Base-by-base conservation (phyloP, 2,329 filamentous ascomycete species). In the Cordyceps fumosorosea region DNA sequence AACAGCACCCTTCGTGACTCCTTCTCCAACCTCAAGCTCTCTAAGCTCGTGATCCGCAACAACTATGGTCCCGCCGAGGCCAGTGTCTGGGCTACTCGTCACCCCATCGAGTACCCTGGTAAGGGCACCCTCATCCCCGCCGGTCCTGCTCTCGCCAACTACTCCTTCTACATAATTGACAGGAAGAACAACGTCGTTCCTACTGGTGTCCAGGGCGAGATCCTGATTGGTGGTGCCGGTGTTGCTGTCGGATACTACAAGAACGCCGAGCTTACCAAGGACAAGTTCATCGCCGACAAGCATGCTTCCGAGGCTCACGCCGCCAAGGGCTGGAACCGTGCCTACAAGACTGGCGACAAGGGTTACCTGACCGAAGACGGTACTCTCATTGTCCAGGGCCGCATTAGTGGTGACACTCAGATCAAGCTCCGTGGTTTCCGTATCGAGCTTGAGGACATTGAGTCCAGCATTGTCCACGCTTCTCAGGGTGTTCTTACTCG, bases 381-480 rank as follows among this genome's bases (percentile, higher is more conserved):
- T 1, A 63, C 66, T 0, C 65, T 81, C 0, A 57, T 71, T 1
- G 67, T 76, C 34, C 60, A 72, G 6, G 76, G 77, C 0, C 75
- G 78, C 0, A 73, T 77, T 1, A 68, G 63, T 1, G 77, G 76
- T 3, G 77, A 81, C 57, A 76, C 73, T 0, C 74, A 79, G 50
- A 68, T 82, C 64, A 82, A 82, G 65, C 67, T 83, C 1, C 69
- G 73, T 2, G 79, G 78, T 1, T 57, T 77, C 3, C 73, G 78
- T 0, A 74, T 82, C 26, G 80, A 84, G 16, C 67, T 84, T 0
- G 66, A 70, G 3, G 82, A 84, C 7, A 62, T 74, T 6, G 69
- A 67, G 26, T 56, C 55, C 2, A 65, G 63, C 2, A 65, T 74
- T 2, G 20, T 73, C 24, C 51, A 64, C 8, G 58, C 66, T 6